A percentile compares a stretch with the other conserved stretches of the same genome.
phyloP scores from a whole-genome alignment of 208 protist species.

The Leishmania amazonensis region DNA sequence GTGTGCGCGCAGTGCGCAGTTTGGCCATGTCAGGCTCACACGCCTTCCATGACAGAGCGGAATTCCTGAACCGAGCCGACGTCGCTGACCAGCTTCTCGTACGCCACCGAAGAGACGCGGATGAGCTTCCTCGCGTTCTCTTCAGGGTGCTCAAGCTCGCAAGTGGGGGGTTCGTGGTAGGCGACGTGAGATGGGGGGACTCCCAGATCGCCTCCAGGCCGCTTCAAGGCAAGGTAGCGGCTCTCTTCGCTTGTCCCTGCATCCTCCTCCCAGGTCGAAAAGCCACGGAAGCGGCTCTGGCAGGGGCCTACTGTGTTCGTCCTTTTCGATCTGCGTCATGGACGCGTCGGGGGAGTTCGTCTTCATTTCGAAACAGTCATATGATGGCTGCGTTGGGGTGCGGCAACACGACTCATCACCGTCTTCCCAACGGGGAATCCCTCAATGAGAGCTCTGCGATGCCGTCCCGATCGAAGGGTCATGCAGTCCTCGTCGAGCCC shows the following conservation, averaged over 20 bases:
- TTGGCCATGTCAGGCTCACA: background rate
- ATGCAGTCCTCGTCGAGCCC: background rate
- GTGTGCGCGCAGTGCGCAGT: background rate
- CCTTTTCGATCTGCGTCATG: background rate
- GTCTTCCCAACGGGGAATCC: background rate
- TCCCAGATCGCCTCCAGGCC: too few species aligned
- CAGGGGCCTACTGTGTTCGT: background rate
- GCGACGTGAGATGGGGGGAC: background rate
- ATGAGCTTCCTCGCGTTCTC: background rate
- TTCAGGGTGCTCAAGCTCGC: background rate
- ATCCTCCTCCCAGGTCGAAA: background rate
- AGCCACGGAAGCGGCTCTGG: background rate
- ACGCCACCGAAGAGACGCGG: background rate
- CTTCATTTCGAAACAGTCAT: background rate
- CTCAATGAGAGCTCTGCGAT: background rate
- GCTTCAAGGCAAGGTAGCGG: background rate
- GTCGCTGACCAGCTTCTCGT: background rate
- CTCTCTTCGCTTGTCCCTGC: background rate
- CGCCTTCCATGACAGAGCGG: background rate
- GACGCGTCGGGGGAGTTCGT: background rate
- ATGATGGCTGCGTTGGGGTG: background rate
- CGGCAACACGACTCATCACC: background rate
- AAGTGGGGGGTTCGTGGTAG: background rate
- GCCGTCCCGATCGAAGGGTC: background rate
- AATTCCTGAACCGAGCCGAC: background rate